These are phyloP conservation scores for Kappamyces sp. DNA, from an alignment of 192 early-diverging fungal species.

Conservation along the genomic window DNA sequence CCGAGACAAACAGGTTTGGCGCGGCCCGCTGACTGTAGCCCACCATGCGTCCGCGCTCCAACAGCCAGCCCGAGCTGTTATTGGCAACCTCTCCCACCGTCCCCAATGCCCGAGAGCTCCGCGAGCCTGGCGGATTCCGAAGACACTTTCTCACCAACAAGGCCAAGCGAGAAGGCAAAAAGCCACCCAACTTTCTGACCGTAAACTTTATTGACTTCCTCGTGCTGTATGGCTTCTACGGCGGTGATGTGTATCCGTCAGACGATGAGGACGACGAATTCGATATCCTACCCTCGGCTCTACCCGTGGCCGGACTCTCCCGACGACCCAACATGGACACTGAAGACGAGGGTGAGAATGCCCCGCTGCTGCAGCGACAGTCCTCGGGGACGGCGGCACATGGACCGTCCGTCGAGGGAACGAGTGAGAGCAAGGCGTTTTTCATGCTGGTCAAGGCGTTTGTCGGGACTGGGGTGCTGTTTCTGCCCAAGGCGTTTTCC, in stretches of 20 bases:
- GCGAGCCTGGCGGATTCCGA: constrained; percentile 82
- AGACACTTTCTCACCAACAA: constrained; percentile 76
- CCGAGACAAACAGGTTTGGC: constrained; percentile 46
- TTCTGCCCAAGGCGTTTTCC: constrained; percentile 54
- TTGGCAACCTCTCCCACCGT: constrained; percentile 14
- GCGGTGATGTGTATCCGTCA: constrained; percentile 83
- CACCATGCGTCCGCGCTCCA: constrained; percentile 22
- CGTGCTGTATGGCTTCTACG: constrained; percentile 88
- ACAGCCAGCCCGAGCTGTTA: constrained; percentile 37
- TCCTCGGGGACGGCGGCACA: constrained; percentile 19
- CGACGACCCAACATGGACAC: not conserved
- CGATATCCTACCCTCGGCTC: constrained; percentile 36
- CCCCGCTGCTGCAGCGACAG: constrained; percentile 30
- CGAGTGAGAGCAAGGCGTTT: constrained; percentile 46
- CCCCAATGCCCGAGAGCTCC: constrained; percentile 46
- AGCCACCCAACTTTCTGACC: constrained; percentile 59
- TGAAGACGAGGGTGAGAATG: constrained; percentile 17
- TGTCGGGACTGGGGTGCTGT: constrained; percentile 56
- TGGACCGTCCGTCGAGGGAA: constrained; percentile 35
- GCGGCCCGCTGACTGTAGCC: not conserved
- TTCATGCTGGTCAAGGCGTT: constrained; percentile 61
- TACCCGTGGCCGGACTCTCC: no score
- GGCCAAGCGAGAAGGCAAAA: constrained; percentile 58
- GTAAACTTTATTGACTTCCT: constrained; percentile 93
- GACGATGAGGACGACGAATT: constrained; percentile 44